Evolutionary conservation across 768 basidiomycete species (phyloP).

Genomic region (Russula emetica): DNA sequence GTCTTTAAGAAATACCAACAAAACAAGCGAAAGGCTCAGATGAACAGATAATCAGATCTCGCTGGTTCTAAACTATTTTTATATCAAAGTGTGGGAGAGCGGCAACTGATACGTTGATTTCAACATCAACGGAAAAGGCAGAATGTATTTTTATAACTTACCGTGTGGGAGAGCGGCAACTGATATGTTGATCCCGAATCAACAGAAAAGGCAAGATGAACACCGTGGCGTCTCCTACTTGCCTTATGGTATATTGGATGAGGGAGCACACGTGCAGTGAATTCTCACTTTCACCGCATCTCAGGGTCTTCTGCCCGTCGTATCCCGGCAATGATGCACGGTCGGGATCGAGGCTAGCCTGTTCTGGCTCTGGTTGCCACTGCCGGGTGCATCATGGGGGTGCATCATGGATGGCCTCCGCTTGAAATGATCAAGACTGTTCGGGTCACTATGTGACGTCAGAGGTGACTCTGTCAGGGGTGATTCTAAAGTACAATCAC

Average conservation of each 20-base stretch:
- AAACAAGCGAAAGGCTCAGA: background rate
- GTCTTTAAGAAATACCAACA: background rate
- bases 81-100: background rate
- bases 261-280: background rate
- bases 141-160: background rate
- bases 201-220: background rate
- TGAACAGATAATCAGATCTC: background rate
- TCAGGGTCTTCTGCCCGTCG: background rate
- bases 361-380: background rate
- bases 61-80: background rate
- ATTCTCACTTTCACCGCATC: too few species aligned
- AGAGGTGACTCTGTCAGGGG: slow-evolving; percentile 12
- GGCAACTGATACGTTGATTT: background rate
- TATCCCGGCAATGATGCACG: background rate
- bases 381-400: too few species aligned
- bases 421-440: background rate
- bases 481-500: too few species aligned
- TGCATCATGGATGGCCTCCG: background rate
- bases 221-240: slow-evolving; percentile 1
- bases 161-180: background rate
- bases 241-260: background rate
- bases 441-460: slow-evolving; percentile 4
- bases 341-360: background rate
- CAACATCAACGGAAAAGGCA: background rate
- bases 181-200: too few species aligned